Evolutionary conservation across 2,329 filamentous ascomycete species (phyloP).

Genomic region (Teratosphaeria nubilosa): DNA sequence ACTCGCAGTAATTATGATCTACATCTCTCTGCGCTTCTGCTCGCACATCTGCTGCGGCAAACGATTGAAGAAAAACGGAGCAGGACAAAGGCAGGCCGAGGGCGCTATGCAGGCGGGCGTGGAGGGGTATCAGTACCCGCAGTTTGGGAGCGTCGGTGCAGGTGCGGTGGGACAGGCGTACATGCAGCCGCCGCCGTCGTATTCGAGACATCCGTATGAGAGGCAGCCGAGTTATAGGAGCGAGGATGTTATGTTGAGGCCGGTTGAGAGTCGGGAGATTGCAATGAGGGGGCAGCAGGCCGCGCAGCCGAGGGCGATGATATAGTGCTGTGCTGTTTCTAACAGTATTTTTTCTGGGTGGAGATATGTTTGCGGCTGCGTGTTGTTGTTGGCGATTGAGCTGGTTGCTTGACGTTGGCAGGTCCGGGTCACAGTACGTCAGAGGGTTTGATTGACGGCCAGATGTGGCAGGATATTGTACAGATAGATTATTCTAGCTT

Average conservation of each 20-base stretch:
- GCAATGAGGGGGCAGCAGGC: neutral
- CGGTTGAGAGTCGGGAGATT: slow-evolving; percentile 3
- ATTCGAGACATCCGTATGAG: slow-evolving; percentile 1
- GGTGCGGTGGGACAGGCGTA: neutral
- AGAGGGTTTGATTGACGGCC: neutral
- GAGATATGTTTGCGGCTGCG: neutral
- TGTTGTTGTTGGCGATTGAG: neutral
- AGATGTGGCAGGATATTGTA: neutral
- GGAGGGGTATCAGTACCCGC: slow-evolving; percentile 9
- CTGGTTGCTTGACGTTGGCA: neutral
- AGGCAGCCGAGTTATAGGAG: slow-evolving; percentile 2
- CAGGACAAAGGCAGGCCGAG: neutral
- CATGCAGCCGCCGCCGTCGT: slow-evolving; percentile 5
- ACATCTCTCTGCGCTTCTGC: slow-evolving; percentile 28
- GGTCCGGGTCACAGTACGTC: neutral
- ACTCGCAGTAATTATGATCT: slow-evolving; percentile 31
- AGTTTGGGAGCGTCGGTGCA: neutral
- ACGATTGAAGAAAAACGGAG: neutral
- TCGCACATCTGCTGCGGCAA: slow-evolving; percentile 2
- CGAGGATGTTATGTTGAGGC: slow-evolving; percentile 6
- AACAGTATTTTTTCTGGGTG: neutral
- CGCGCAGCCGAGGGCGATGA: slow-evolving; percentile 4
- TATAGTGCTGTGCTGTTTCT: neutral
- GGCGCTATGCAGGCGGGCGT: neutral
- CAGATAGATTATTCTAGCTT: neutral